Base-by-base conservation (phyloP, 768 basidiomycete genomes). In the Rhizopogon sp. region DNA sequence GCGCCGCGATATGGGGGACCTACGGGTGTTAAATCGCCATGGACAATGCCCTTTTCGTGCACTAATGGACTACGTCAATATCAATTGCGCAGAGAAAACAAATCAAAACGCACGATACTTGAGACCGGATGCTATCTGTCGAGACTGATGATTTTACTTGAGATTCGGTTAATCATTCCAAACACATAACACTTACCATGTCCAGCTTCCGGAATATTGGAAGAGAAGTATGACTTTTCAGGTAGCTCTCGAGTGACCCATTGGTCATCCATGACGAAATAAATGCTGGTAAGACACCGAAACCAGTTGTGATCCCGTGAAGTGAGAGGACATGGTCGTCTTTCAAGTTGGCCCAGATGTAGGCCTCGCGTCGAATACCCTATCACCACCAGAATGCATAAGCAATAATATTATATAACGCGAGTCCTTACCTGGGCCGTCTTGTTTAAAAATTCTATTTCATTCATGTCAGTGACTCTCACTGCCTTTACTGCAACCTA, bases 21-120 rank as follows among this genome's bases (percentile, higher is more conserved):
- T 50, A 59, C 76, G 8, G 72, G 68, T 56, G 74, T 74, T 16
- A 77, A 46, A 44, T 77, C 76, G 3, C 76, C 74, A 29, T 77
- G 76, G 22, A 73, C 62, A 22, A 66, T 56, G 45, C 13, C 60
- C 39, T 43, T 65, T 62, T 49, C 67, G 60, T 69, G 52, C 29
- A 42, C 39, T 20, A 17, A 47, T 57, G 20, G 20, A 31, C 29
- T 10, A 57, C 31, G 43, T 42, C 6, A 20, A 28, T 6, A 11
- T 25, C 11, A 31, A 25, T 14, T 5, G 43, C 47, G 31, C 22
- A 37, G 11, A 6, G 10, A 16, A 0, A 5, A 43, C 16, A 8
- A 9, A 25, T 25, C 4, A 39, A 20, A 50, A 54, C 47, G 20
- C 31, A 68, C 66, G n/a, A 50, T 68, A 65, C 3, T 31, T 16